These are phyloP conservation scores for Aureobasidium melanogenum DNA, from an alignment of 2,329 filamentous ascomycete species.

Conservation along the genomic window DNA sequence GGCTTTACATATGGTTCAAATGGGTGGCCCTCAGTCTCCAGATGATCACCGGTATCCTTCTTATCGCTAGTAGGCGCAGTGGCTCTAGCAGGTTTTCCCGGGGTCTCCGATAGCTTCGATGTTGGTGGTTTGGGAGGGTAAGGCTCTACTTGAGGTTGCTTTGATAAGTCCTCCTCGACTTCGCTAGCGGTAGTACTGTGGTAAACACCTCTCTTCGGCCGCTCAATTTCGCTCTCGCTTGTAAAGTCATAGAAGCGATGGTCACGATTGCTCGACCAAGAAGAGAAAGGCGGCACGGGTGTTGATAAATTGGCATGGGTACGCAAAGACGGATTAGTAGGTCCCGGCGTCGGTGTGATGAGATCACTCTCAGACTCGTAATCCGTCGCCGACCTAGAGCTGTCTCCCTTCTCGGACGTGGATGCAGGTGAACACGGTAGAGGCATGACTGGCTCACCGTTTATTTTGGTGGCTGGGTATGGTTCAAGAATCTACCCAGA, in stretches of 20 bases:
- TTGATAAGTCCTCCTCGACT: neutral
- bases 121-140: neutral
- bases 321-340: constrained; percentile 21
- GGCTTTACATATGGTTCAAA: neutral
- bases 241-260: constrained; percentile 14
- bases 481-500: neutral
- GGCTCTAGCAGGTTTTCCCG: neutral
- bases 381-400: constrained; percentile 18
- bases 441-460: constrained; percentile 14
- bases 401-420: constrained; percentile 20
- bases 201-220: constrained; percentile 8
- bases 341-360: constrained; percentile 26
- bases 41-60: neutral
- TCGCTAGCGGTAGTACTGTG: constrained; percentile 10
- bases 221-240: constrained; percentile 12
- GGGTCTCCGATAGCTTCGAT: too few species aligned
- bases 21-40: neutral
- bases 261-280: constrained; percentile 10
- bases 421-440: constrained; percentile 26
- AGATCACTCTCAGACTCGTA: constrained; percentile 24
- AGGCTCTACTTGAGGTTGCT: neutral
- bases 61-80: neutral
- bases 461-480: neutral
- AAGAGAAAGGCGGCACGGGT: constrained; percentile 12
- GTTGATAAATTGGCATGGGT: constrained; percentile 20